phyloP scores from a whole-genome alignment of 257 asterid genomes.

The Cruciata laevipes region DNA sequence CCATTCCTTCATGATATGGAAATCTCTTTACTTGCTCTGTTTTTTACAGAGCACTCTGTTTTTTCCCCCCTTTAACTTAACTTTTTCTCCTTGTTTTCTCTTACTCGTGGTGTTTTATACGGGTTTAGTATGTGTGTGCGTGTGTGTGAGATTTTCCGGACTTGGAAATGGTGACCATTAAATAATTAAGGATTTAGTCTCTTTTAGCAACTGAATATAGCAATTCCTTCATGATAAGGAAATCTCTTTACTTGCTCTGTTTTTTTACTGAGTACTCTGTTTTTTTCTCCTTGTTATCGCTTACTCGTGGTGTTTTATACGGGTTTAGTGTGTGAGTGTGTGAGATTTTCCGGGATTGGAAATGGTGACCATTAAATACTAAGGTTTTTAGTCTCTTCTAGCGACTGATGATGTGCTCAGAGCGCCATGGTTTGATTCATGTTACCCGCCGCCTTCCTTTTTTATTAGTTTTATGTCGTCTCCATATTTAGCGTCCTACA shows the following conservation, averaged over 20 bases:
- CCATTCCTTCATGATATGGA: background rate
- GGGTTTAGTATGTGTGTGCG: background rate
- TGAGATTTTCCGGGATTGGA: constrained; percentile 20
- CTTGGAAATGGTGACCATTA: constrained; percentile 39
- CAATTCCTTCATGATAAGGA: background rate
- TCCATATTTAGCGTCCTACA: constrained; percentile 3
- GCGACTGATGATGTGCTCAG: background rate
- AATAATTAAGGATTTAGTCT: background rate
- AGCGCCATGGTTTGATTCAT: constrained; percentile 6
- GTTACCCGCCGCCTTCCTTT: constrained; percentile 1
- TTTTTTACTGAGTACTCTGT: background rate
- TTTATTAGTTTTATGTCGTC: background rate
- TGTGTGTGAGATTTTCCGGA: constrained; percentile 3
- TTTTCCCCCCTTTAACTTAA: constrained; percentile 14
- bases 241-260: background rate
- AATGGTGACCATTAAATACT: constrained; percentile 30
- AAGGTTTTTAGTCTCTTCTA: background rate
- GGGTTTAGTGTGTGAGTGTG: background rate
- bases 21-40: background rate
- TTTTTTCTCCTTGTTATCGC: background rate
- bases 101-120: background rate
- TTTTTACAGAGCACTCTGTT: background rate
- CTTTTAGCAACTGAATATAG: constrained; percentile 2
- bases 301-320: background rate
- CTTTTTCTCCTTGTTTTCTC: background rate